phyloP scores from a whole-genome alignment of 768 basidiomycete genomes.

The Trametes cubensis region DNA sequence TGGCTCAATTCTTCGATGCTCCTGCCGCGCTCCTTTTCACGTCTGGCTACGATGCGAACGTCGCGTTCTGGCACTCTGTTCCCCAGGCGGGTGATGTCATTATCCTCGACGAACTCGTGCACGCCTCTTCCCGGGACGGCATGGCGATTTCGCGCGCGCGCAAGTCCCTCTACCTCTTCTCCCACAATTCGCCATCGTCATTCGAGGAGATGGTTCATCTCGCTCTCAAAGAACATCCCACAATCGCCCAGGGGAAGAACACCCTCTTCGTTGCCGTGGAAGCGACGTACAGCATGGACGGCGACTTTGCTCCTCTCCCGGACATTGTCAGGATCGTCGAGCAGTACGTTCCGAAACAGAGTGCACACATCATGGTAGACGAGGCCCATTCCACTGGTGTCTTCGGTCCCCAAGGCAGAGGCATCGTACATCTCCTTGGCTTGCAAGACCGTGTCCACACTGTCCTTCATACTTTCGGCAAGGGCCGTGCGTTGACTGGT shows the following conservation, averaged over 20 bases:
- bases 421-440: constrained; percentile 47
- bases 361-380: constrained; percentile 52
- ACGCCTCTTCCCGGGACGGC: constrained; percentile 55
- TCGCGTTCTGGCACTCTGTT: constrained; percentile 48
- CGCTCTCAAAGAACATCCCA: constrained; percentile 31
- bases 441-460: constrained; percentile 47
- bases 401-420: constrained; percentile 52
- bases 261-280: constrained; percentile 55
- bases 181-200: constrained; percentile 47
- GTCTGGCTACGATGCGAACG: constrained; percentile 58
- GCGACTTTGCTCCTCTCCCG: constrained; percentile 51
- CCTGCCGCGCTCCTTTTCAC: constrained; percentile 52
- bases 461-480: constrained; percentile 57
- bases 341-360: constrained; percentile 38
- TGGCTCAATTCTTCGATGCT: constrained; percentile 41
- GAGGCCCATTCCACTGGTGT: constrained; percentile 61
- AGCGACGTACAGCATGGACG: constrained; percentile 64
- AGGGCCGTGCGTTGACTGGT: constrained; percentile 34
- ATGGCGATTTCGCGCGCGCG: constrained; percentile 43
- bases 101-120: constrained; percentile 55
- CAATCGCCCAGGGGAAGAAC: constrained; percentile 30
- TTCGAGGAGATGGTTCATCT: constrained; percentile 36
- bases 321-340: constrained; percentile 46
- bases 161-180: constrained; percentile 38
- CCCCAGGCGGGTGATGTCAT: constrained; percentile 50